Evolutionary conservation across 306 rosid species (phyloP), one percentile per base, ranked within the genome.

Genomic region (Alnus rubra): DNA sequence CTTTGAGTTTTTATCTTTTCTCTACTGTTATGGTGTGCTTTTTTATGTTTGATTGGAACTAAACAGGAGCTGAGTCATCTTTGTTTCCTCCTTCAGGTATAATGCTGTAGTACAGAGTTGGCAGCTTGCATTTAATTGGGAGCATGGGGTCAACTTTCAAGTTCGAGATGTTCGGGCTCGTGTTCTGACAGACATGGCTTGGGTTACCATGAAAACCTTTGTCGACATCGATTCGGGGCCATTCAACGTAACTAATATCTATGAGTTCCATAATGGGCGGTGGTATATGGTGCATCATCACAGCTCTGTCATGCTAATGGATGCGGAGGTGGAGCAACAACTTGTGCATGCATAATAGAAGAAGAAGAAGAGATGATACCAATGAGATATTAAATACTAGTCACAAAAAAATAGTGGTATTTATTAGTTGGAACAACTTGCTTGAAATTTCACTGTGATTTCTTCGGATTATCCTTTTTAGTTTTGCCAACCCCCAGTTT

Each of bases 231-330:
- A 93, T 65, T 81, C 90, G 0, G 97, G 94, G 79, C 97, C 97
- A 78, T 96, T 96, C 91, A 87, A 85, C 53, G 88, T 88, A 76
- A 89, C 98, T 55, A 93, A 93, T 74, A 56, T 93, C 81, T 96
- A 80, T 62, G 99, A 93, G 91, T 89, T 87, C 71, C 94, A 87
- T 39, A 87, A 83, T 7, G 98, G 97, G 54, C 84, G 90, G 74
- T 96, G 99, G 99, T 91, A 88, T 76, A 83, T 96, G 93, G 98
- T 96, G 80, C 98, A 93, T 82, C 99, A 96, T 82, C 98, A 96
- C 87, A 86, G 96, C 84, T 93, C 98, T 31, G 89, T 90, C 84
- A 90, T 90, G 97, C 55, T 62, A 39, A 72, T 72, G 62, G 87
- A 86, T 68, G 95, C 85, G 49, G 97, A 87, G 81, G 78, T 87